Evolutionary conservation across 306 rosid species (phyloP).

Genomic region (Vigna angularis): DNA sequence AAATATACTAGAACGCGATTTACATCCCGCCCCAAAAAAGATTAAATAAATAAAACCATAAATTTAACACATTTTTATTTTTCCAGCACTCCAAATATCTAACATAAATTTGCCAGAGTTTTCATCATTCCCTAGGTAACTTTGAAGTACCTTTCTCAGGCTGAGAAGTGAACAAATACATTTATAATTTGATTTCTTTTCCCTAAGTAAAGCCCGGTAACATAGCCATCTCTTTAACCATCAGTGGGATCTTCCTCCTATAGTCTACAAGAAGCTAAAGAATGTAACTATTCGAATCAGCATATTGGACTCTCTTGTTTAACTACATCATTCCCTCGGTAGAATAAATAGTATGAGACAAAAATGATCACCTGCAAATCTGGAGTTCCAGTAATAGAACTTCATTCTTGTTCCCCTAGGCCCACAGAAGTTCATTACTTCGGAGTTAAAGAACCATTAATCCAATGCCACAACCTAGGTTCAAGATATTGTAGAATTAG

Average conservation of each 20-base stretch:
- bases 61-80: conserved; percentile 6
- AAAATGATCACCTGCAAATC: conserved; percentile 47
- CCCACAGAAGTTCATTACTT: conserved; percentile 40
- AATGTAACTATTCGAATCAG: conserved; percentile 34
- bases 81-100: conserved; percentile 7
- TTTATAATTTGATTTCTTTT: conserved; percentile 6
- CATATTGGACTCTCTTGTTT: conserved; percentile 36
- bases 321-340: conserved; percentile 36
- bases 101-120: conserved; percentile 32
- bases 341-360: conserved; percentile 27
- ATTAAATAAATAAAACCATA: background rate
- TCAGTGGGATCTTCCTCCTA: conserved; percentile 35
- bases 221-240: conserved; percentile 37
- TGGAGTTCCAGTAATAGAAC: conserved; percentile 38
- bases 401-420: conserved; percentile 44
- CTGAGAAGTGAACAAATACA: background rate
- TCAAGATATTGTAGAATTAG: conserved; percentile 58
- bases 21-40: too few relatives aligned
- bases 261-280: conserved; percentile 42
- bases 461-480: conserved; percentile 41
- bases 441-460: conserved; percentile 37
- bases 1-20: too few relatives aligned
- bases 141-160: conserved; percentile 30
- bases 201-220: conserved; percentile 24
- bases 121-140: conserved; percentile 31